phyloP scores from a whole-genome alignment of 306 rosid genomes.

The Glycyrrhiza uralensis region DNA sequence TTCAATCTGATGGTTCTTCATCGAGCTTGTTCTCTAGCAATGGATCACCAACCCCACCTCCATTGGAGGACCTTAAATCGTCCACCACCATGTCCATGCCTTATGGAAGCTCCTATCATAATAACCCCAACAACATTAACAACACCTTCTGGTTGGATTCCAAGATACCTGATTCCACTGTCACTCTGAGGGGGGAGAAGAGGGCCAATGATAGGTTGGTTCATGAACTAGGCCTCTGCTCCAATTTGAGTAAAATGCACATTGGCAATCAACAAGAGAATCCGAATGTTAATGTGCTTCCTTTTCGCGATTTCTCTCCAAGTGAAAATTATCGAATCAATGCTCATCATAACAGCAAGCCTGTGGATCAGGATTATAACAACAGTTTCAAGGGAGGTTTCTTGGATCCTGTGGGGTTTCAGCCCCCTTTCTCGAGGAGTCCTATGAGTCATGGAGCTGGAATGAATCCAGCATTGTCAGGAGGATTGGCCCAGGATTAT shows the following conservation, averaged over 20 bases:
- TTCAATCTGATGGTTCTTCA: conserved; percentile 51
- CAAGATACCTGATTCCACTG: conserved; percentile 23
- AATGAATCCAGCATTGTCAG: conserved; percentile 26
- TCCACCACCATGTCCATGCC: background rate
- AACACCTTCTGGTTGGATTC: conserved; percentile 26
- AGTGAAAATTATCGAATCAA: conserved; percentile 26
- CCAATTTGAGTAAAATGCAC: conserved; percentile 37
- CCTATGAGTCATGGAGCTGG: conserved; percentile 8
- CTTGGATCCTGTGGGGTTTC: conserved; percentile 20
- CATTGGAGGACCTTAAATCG: conserved; percentile 46
- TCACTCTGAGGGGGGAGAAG: no score
- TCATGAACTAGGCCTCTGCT: conserved; percentile 41
- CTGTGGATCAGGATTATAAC: conserved; percentile 2
- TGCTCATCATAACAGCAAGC: background rate
- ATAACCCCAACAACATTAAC: conserved; percentile 4
- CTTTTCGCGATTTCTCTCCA: conserved; percentile 1
- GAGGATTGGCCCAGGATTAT: conserved; percentile 22
- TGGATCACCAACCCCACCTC: conserved; percentile 52
- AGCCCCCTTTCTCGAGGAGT: conserved; percentile 21
- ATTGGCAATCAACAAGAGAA: conserved; percentile 23
- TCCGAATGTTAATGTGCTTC: conserved; percentile 26
- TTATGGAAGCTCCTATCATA: conserved; percentile 18
- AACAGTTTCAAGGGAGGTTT: conserved; percentile 20
- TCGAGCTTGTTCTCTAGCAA: conserved; percentile 50
- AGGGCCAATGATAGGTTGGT: conserved; percentile 33